Base-by-base conservation (phyloP, 1,139 yeast species). In the Pichia terricola region DNA sequence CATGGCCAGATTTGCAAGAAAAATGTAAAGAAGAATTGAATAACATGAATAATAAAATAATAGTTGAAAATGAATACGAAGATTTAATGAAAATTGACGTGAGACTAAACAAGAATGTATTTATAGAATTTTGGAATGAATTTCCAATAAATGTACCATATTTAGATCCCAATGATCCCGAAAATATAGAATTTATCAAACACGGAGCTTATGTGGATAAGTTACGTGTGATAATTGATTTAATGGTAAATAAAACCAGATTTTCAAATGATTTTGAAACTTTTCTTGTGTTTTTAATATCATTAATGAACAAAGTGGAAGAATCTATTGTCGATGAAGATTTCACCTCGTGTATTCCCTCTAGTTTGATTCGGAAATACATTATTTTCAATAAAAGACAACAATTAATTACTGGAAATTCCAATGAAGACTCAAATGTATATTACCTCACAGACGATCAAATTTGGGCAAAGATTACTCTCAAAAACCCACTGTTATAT, bases 161-260 rank as follows among this genome's bases (percentile, higher is more conserved):
- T 34, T 30, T 44, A 10, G 43, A 50, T 40, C 26, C 8, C 1
- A 7, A 10, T 4, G 39, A 47, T 35, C 48, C 48, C 3, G 5
- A 11, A 6, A 44, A 48, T 40, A 27, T 47, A 27, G 40, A 41
- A 7, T 35, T 22, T 26, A 33, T 49, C 5, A 39, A 38, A 26
- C 32, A 34, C 6, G 50, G 39, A 25, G 39, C 42, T 34, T 49
- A 47, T 45, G 43, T 44, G 41, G 51, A 49, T 38, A 49, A 47
- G 45, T 40, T 49, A 10, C 40, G 48, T 10, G 42, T 49, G 25
- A 10, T 47, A 3, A 28, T 40, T 10, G 50, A 49, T 40, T 26
- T 49, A 25, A 34, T 49, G 41, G 37, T 45, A 4, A 27, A 28
- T 4, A 35, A 41, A 34, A 47, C 50, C 3, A 43, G 40, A 33